These are phyloP conservation scores for Nothophoma quercina DNA, from an alignment of 2,329 filamentous ascomycete species.

Conservation along the genomic window DNA sequence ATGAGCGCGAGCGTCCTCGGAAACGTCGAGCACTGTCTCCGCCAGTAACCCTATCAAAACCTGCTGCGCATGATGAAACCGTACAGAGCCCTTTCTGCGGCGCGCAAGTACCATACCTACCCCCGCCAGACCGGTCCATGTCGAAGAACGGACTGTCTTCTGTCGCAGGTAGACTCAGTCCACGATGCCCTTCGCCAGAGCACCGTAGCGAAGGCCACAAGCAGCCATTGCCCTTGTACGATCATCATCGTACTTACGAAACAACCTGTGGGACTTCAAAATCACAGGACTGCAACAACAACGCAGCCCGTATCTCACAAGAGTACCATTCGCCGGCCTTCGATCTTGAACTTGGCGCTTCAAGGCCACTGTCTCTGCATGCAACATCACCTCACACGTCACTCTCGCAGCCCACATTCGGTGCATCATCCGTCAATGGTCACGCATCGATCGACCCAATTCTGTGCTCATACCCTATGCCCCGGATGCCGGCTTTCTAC, in stretches of 20 bases:
- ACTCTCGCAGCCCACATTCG: background rate
- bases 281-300: background rate
- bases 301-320: background rate
- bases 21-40: conserved; percentile 14
- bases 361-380: background rate
- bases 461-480: background rate
- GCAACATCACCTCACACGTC: background rate
- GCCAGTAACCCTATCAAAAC: background rate
- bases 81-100: background rate
- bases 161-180: background rate
- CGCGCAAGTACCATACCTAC: background rate
- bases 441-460: background rate
- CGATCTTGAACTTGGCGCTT: background rate
- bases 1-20: conserved; percentile 1
- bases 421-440: no score
- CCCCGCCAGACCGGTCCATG: background rate
- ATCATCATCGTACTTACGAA: background rate
- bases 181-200: background rate
- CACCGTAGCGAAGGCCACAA: conserved; percentile 8
- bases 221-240: background rate
- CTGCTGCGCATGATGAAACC: background rate
- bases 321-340: background rate
- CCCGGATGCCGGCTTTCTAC: background rate
- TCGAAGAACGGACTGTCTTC: background rate
- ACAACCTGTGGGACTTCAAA: background rate